A percentile compares a stretch with the other conserved stretches of the same genome.
These are phyloP conservation scores for Nigrograna mackinnonii DNA, from an alignment of 2,329 filamentous ascomycete genomes.

Conservation along the genomic window DNA sequence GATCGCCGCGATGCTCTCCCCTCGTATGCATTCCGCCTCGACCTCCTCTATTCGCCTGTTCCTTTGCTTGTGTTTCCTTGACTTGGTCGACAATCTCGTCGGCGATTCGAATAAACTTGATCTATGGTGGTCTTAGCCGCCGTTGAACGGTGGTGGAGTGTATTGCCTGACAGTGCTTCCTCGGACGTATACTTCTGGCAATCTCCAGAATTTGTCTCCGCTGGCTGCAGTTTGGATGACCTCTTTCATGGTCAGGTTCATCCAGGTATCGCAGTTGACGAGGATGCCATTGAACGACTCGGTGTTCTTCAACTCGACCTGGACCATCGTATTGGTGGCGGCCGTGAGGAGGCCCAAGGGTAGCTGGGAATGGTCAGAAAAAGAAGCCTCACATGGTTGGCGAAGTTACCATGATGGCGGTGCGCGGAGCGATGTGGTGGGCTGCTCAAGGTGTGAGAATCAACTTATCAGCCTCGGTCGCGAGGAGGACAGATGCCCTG, in stretches of 20 bases:
- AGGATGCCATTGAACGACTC: conserved; percentile 97
- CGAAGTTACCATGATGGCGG: too few relatives aligned
- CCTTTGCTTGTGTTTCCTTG: conserved; percentile 85
- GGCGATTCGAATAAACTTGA: conserved; percentile 95
- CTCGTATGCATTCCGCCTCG: conserved; percentile 65
- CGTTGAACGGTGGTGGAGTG: too few relatives aligned
- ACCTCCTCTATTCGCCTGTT: conserved; percentile 62
- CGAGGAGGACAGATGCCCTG: too few relatives aligned
- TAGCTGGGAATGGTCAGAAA: too few relatives aligned
- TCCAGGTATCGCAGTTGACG: conserved; percentile 98
- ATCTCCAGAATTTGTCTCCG: conserved; percentile 87
- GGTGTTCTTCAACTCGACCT: conserved; percentile 96
- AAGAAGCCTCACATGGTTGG: too few relatives aligned
- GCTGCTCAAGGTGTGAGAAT: conserved; percentile 6
- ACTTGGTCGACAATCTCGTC: conserved; percentile 96
- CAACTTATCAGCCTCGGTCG: too few relatives aligned
- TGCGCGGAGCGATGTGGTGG: too few relatives aligned
- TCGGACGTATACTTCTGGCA: conserved; percentile 94
- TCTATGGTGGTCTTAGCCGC: conserved; percentile 61
- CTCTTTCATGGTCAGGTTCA: conserved; percentile 97
- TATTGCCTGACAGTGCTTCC: conserved; percentile 89
- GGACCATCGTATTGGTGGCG: conserved; percentile 96
- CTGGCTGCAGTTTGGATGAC: conserved; percentile 96
- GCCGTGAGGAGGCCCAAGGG: conserved; percentile 84
- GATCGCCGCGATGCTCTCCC: conserved; percentile 57